phyloP scores from a whole-genome alignment of 768 basidiomycete species.

The Leccinum sublutescens region DNA sequence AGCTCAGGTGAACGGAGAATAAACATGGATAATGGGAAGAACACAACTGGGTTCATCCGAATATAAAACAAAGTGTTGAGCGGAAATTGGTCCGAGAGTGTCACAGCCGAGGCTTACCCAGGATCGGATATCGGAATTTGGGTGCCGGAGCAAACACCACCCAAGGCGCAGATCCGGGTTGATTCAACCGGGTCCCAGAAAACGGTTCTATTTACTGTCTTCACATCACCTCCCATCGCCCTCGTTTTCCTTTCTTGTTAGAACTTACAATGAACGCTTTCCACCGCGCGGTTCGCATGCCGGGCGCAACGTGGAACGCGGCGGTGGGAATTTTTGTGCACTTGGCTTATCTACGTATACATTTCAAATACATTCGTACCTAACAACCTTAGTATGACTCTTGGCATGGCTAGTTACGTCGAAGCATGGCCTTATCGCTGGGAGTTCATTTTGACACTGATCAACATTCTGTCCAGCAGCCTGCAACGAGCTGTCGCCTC shows the following conservation, averaged over 20 bases:
- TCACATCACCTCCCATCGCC: too few relatives aligned
- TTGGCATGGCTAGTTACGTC: background rate
- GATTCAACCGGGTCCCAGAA: background rate
- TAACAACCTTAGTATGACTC: too few relatives aligned
- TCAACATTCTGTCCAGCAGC: background rate
- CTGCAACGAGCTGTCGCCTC: background rate
- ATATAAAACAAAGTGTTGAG: background rate
- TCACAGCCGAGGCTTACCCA: background rate
- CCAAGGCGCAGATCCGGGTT: too few relatives aligned
- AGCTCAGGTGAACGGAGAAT: background rate
- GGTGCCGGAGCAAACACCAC: background rate
- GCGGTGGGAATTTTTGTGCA: too few relatives aligned
- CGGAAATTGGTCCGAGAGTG: background rate
- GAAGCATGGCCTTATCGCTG: background rate
- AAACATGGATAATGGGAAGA: constrained; percentile 7
- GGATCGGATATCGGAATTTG: background rate
- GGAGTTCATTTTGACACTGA: background rate
- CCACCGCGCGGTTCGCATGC: too few relatives aligned
- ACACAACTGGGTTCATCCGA: background rate
- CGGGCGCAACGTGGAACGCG: too few relatives aligned
- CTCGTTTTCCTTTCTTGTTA: too few relatives aligned
- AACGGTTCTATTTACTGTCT: too few relatives aligned
- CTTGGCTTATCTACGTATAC: background rate
- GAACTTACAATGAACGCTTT: too few relatives aligned
- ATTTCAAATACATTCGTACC: background rate